These are phyloP conservation scores for Scalesia atractyloides DNA, from an alignment of 129 eudicot species.

Conservation along the genomic window DNA sequence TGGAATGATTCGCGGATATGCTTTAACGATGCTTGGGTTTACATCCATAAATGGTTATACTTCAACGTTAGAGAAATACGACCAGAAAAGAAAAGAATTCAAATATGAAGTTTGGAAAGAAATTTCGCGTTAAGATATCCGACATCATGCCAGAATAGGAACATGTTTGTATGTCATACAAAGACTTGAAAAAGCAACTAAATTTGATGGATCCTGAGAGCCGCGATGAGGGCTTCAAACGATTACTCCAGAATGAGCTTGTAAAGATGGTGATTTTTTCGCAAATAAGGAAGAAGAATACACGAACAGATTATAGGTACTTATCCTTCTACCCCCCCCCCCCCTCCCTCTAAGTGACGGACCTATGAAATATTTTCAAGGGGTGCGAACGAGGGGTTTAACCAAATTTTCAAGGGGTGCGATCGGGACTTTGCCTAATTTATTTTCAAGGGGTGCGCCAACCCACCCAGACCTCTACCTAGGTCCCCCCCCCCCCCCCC, in stretches of 20 bases:
- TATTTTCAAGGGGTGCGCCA: too few relatives aligned
- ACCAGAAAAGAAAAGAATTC: not conserved
- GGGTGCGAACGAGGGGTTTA: too few relatives aligned
- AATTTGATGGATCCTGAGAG: conserved; percentile 30
- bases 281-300: conserved; percentile 40
- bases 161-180: conserved; percentile 39
- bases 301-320: conserved; percentile 34
- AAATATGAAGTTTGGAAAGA: conserved; percentile 46
- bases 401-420: too few relatives aligned
- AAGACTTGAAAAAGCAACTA: conserved; percentile 39
- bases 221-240: conserved; percentile 37
- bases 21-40: conserved; percentile 7
- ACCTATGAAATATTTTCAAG: too few relatives aligned
- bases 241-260: conserved; percentile 36
- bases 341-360: too few relatives aligned
- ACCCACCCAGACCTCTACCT: too few relatives aligned
- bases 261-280: conserved; percentile 35
- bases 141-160: conserved; percentile 47
- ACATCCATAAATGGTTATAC: conserved; percentile 11
- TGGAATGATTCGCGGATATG: conserved; percentile 21
- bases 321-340: too few relatives aligned
- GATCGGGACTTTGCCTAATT: too few relatives aligned
- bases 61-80: conserved; percentile 18
- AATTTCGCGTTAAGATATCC: conserved; percentile 35
- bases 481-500: conserved; percentile 21